Percentiles rank a stretch among this genome's conserved stretches.
phyloP scores from a whole-genome alignment of 306 rosid species.

The Cicer pinnatifidum region DNA sequence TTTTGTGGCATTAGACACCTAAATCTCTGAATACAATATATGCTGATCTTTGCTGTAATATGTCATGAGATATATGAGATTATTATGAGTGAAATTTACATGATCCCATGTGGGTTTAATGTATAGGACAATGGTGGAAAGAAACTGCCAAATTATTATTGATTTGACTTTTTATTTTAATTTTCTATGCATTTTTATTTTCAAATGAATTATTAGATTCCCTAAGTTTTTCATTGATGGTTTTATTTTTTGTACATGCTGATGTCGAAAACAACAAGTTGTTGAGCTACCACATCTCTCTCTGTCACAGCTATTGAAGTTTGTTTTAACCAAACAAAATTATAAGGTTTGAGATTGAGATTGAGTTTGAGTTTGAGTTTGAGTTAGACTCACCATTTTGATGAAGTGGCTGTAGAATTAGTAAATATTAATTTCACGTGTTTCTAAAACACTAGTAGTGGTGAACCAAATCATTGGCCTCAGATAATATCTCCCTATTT shows the following conservation, averaged over 20 bases:
- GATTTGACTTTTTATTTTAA: slow-evolving; percentile 43
- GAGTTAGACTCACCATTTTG: too few relatives aligned
- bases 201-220: slow-evolving; percentile 29
- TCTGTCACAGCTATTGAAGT: slow-evolving; percentile 19
- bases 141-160: slow-evolving; percentile 40
- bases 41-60: slow-evolving; percentile 44
- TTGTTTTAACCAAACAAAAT: slow-evolving; percentile 17
- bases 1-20: slow-evolving; percentile 11
- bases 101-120: slow-evolving; percentile 58
- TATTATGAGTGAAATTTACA: slow-evolving; percentile 54
- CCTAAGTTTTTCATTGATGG: slow-evolving; percentile 33
- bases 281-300: slow-evolving; percentile 40
- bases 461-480: slow-evolving; percentile 28
- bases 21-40: slow-evolving; percentile 36
- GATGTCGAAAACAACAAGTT: slow-evolving; percentile 32
- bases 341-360: neutral
- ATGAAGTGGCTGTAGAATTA: slow-evolving; percentile 9
- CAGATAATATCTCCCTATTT: slow-evolving; percentile 3
- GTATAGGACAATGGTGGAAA: slow-evolving; percentile 45
- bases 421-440: neutral
- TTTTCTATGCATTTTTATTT: slow-evolving; percentile 18
- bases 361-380: neutral
- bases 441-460: slow-evolving; percentile 1
- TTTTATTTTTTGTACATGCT: slow-evolving; percentile 20
- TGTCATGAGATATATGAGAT: slow-evolving; percentile 48